phyloP scores from a whole-genome alignment of 2,329 filamentous ascomycete genomes.

The Talaromyces amestolkiae region DNA sequence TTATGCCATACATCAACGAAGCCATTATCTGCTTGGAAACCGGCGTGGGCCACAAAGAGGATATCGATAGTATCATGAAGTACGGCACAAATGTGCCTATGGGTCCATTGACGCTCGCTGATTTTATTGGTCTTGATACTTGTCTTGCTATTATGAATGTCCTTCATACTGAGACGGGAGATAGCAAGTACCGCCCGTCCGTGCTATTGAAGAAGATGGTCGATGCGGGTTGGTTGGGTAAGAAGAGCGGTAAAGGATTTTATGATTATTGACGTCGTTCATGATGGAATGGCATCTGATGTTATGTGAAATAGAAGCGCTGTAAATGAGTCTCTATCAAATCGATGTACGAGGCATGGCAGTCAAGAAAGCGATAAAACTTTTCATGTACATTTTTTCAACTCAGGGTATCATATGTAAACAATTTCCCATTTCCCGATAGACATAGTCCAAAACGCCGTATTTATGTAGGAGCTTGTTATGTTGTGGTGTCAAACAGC shows the following conservation, averaged over 20 bases:
- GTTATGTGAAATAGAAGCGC: background rate
- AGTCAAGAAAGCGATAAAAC: background rate
- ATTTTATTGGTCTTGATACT: conserved; percentile 96
- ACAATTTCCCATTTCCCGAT: conserved; percentile 1
- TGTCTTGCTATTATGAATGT: conserved; percentile 98
- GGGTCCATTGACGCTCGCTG: conserved; percentile 88
- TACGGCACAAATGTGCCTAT: conserved; percentile 98
- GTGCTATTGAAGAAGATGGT: conserved; percentile 93
- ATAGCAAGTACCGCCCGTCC: conserved; percentile 91
- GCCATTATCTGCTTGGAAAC: conserved; percentile 95
- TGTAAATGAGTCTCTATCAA: background rate
- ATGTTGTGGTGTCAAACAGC: background rate
- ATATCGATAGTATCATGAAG: conserved; percentile 98
- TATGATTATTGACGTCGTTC: conserved; percentile 69
- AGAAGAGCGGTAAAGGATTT: conserved; percentile 96
- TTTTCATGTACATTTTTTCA: conserved; percentile 1
- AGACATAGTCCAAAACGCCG: conserved; percentile 7
- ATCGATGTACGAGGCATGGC: background rate
- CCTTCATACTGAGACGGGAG: conserved; percentile 82
- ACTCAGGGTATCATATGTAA: conserved; percentile 18
- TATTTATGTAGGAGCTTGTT: background rate
- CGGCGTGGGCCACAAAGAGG: conserved; percentile 79
- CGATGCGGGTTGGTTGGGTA: conserved; percentile 93
- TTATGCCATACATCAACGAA: conserved; percentile 99
- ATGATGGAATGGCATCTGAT: background rate